Evolutionary conservation across 2,329 filamentous ascomycete genomes (phyloP).

Genomic region (Aspergillus ustus): DNA sequence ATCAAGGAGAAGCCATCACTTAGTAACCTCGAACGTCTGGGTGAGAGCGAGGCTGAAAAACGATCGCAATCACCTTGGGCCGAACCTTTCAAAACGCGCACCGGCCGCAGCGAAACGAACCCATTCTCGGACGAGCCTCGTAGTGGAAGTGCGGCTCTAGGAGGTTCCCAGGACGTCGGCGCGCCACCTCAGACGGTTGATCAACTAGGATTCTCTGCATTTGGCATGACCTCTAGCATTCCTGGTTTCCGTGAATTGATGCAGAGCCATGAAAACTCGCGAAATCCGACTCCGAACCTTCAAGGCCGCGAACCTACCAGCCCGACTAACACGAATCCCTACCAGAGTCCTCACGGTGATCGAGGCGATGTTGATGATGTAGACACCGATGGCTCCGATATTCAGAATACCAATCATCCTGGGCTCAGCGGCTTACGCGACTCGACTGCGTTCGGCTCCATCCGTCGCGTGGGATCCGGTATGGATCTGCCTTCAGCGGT

Average conservation of each 20-base stretch:
- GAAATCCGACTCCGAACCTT: slow-evolving; percentile 59
- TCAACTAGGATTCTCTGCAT: slow-evolving; percentile 63
- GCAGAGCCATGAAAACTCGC: slow-evolving; percentile 61
- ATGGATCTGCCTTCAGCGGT: slow-evolving; percentile 64
- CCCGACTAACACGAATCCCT: slow-evolving; percentile 94
- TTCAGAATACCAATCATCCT: slow-evolving; percentile 55
- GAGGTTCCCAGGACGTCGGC: slow-evolving; percentile 74
- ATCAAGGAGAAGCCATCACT: slow-evolving; percentile 61
- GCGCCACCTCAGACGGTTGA: slow-evolving; percentile 54
- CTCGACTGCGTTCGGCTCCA: slow-evolving; percentile 58
- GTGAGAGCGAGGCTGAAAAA: slow-evolving; percentile 54
- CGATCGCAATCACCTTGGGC: slow-evolving; percentile 58
- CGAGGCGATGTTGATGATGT: slow-evolving; percentile 67
- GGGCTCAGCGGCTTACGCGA: slow-evolving; percentile 59
- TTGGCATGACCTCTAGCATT: slow-evolving; percentile 64
- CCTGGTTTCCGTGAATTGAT: slow-evolving; percentile 62
- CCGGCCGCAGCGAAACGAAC: slow-evolving; percentile 55
- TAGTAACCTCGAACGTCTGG: slow-evolving; percentile 57
- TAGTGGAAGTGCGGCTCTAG: slow-evolving; percentile 69
- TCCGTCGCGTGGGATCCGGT: slow-evolving; percentile 58
- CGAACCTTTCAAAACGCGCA: slow-evolving; percentile 51
- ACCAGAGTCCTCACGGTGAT: slow-evolving; percentile 84
- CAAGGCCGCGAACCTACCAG: slow-evolving; percentile 73
- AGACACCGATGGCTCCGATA: slow-evolving; percentile 60
- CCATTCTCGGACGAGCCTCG: slow-evolving; percentile 56